These are phyloP conservation scores for Dactylorhiza incarnata DNA, from an alignment of 106 monocot species.

Conservation along the genomic window DNA sequence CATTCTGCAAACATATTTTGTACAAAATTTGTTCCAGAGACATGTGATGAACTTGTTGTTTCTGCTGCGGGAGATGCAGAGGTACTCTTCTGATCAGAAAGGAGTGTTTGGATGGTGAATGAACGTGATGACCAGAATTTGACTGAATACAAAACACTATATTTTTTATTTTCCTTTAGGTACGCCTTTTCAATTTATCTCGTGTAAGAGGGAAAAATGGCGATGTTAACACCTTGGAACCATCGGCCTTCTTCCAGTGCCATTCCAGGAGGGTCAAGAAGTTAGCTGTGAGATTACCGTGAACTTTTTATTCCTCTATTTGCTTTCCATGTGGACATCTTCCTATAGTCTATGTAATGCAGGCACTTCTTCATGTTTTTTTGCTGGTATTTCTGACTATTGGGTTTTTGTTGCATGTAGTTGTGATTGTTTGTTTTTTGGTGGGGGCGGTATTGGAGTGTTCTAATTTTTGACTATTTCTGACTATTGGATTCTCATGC, in stretches of 20 bases:
- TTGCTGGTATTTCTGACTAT: not conserved
- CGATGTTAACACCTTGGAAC: conserved; percentile 33
- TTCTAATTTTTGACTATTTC: no score
- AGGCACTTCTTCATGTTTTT: not conserved
- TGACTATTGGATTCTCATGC: not conserved
- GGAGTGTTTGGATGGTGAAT: not conserved
- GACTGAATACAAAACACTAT: not conserved
- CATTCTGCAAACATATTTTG: conserved; percentile 95
- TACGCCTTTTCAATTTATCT: conserved; percentile 87
- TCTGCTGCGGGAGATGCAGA: conserved; percentile 96
- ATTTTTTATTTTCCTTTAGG: conserved; percentile 35
- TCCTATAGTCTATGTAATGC: not conserved
- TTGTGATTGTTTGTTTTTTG: no score
- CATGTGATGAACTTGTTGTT: conserved; percentile 76
- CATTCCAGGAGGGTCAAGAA: conserved; percentile 93
- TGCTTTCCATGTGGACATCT: not conserved
- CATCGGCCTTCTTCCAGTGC: conserved; percentile 62
- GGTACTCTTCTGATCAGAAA: conserved; percentile 23
- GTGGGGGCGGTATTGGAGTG: not conserved
- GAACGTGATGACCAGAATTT: not conserved
- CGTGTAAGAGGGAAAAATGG: conserved; percentile 24
- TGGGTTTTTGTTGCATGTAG: not conserved
- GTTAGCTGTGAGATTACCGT: conserved; percentile 63
- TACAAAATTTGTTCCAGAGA: conserved; percentile 94
- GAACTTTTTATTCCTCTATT: not conserved